phyloP scores from a whole-genome alignment of 345 rosid genomes.

The Arabidopsis suecica region DNA sequence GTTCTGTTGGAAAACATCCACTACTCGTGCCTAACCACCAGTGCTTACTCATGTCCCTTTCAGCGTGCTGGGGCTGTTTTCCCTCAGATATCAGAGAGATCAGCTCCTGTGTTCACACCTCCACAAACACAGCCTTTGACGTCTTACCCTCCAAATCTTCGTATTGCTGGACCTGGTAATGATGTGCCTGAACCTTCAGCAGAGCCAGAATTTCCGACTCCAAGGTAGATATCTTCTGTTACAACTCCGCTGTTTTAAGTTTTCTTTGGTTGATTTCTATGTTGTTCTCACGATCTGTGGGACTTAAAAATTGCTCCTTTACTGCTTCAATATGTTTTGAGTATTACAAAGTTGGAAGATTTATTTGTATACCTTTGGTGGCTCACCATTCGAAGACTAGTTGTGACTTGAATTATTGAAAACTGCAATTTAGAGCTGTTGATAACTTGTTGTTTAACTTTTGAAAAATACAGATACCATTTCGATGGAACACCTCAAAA shows the following conservation, averaged over 20 bases:
- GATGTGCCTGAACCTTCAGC: slow-evolving; percentile 73
- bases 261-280: too few relatives aligned
- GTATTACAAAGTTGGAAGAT: background rate
- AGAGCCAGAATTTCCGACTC: slow-evolving; percentile 88
- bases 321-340: background rate
- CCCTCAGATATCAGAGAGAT: slow-evolving; percentile 88
- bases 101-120: slow-evolving; percentile 94
- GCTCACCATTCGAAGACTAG: background rate
- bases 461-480: slow-evolving; percentile 64
- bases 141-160: slow-evolving; percentile 81
- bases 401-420: background rate
- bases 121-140: slow-evolving; percentile 92
- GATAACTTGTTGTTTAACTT: background rate
- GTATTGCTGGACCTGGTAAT: slow-evolving; percentile 57
- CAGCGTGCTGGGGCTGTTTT: slow-evolving; percentile 99
- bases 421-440: background rate
- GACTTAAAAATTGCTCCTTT: background rate
- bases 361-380: background rate
- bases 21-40: slow-evolving; percentile 24
- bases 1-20: slow-evolving; percentile 10
- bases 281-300: too few relatives aligned
- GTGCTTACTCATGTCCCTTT: slow-evolving; percentile 40
- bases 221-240: slow-evolving; percentile 60
- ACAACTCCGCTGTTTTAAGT: slow-evolving; percentile 14
- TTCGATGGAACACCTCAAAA: slow-evolving; percentile 74